phyloP scores from a whole-genome alignment of 2,329 filamentous ascomycete species.

The Phaeosphaeriaceae sp. region DNA sequence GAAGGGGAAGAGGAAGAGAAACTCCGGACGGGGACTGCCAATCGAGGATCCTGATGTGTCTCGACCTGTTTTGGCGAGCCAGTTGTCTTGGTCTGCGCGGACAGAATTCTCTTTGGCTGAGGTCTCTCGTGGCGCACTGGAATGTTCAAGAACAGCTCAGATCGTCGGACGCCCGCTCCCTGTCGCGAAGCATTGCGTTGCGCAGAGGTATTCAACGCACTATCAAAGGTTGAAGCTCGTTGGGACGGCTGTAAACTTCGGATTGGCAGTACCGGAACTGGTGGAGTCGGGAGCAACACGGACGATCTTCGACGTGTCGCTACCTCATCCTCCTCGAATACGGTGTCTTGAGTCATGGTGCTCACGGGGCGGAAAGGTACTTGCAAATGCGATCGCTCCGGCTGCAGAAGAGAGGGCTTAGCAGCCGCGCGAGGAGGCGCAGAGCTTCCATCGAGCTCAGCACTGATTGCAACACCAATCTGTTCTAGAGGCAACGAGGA shows the following conservation, averaged over 20 bases:
- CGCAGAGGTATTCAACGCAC: conserved; percentile 1
- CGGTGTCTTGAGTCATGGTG: conserved; percentile 43
- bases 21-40: conserved; percentile 23
- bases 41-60: conserved; percentile 11
- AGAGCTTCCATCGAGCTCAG: conserved; percentile 40
- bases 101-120: conserved; percentile 22
- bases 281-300: conserved; percentile 39
- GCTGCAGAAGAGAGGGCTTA: conserved; percentile 10
- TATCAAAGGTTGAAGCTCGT: conserved; percentile 17
- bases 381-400: conserved; percentile 13
- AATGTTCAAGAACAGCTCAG: conserved; percentile 42
- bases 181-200: too few species aligned
- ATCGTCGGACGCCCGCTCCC: conserved; percentile 17
- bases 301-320: conserved; percentile 34
- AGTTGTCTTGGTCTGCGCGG: conserved; percentile 12
- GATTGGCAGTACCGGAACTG: conserved; percentile 43
- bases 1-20: conserved; percentile 21
- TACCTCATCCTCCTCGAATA: conserved; percentile 49
- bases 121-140: conserved; percentile 40
- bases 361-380: conserved; percentile 35
- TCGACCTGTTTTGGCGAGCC: conserved; percentile 17
- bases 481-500: conserved; percentile 38
- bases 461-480: conserved; percentile 49
- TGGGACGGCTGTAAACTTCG: conserved; percentile 42
- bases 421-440: conserved; percentile 12